A percentile compares a stretch with the other conserved stretches of the same genome.
These are phyloP conservation scores for Calvatia gigantea DNA, from an alignment of 768 basidiomycete genomes.

Conservation along the genomic window DNA sequence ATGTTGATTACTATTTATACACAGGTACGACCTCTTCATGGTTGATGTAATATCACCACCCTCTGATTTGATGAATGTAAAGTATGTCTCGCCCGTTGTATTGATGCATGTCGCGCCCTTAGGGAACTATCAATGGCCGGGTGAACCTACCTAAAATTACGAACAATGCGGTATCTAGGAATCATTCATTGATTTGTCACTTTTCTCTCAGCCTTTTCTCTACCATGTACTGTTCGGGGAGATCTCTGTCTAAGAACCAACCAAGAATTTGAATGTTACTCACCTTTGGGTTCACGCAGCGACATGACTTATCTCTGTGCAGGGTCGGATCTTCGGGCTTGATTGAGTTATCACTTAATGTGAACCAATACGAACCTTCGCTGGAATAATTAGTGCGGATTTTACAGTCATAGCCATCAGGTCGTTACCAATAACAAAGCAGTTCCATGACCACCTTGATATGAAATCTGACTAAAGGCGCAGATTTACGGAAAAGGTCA, in stretches of 20 bases:
- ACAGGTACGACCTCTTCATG: not conserved
- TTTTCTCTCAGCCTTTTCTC: not conserved
- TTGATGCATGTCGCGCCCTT: not conserved
- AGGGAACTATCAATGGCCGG: too few relatives aligned
- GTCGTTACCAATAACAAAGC: too few relatives aligned
- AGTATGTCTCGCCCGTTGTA: not conserved
- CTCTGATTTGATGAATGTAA: not conserved
- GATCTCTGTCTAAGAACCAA: too few relatives aligned
- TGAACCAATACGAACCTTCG: not conserved
- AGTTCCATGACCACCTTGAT: too few relatives aligned
- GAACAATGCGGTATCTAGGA: not conserved
- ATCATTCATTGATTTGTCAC: not conserved
- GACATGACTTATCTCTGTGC: not conserved
- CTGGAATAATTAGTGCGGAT: too few relatives aligned
- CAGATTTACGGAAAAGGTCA: too few relatives aligned
- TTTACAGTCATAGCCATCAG: too few relatives aligned
- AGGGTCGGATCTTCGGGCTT: not conserved
- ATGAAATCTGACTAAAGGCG: too few relatives aligned
- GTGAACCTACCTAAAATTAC: too few relatives aligned
- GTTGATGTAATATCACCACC: not conserved
- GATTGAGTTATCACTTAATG: not conserved
- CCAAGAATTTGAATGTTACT: not conserved
- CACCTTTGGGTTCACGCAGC: not conserved
- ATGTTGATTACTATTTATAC: not conserved
- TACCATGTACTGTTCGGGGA: too few relatives aligned